A percentile compares a stretch with the other conserved stretches of the same genome.
Evolutionary conservation across 345 rosid genomes (phyloP).

Genomic region (Trapa bicornis): DNA sequence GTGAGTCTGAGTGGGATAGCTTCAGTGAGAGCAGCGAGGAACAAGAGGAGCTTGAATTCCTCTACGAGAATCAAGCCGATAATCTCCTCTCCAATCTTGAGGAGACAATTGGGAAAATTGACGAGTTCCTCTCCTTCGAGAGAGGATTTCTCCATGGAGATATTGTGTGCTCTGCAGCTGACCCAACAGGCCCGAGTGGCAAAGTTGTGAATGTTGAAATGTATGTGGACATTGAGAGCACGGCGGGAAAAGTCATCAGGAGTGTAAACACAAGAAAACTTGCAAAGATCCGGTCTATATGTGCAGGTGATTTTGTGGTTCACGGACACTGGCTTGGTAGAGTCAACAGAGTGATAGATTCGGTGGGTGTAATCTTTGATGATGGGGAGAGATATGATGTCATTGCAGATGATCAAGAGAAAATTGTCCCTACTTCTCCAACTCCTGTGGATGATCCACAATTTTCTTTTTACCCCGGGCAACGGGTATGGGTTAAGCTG

Average conservation of each 20-base stretch:
- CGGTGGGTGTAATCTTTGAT: conserved; percentile 46
- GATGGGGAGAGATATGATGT: conserved; percentile 67
- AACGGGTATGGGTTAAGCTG: conserved; percentile 52
- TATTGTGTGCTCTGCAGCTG: conserved; percentile 43
- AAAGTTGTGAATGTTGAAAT: conserved; percentile 46
- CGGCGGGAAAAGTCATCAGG: conserved; percentile 37
- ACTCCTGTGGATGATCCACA: conserved; percentile 58
- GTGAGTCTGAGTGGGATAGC: conserved; percentile 88
- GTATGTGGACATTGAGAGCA: conserved; percentile 52
- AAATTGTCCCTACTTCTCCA: conserved; percentile 44
- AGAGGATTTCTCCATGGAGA: conserved; percentile 64
- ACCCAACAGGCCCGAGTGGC: conserved; percentile 79
- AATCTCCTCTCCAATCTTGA: conserved; percentile 70
- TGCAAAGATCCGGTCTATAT: conserved; percentile 46
- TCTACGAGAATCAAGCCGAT: conserved; percentile 47
- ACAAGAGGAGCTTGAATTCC: conserved; percentile 46
- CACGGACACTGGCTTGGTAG: conserved; percentile 77
- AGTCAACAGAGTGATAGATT: conserved; percentile 51
- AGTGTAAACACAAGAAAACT: conserved; percentile 51
- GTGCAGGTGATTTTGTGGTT: conserved; percentile 67
- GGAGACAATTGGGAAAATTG: conserved; percentile 78
- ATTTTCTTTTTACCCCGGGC: conserved; percentile 69
- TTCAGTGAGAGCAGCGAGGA: conserved; percentile 73
- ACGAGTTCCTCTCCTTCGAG: conserved; percentile 79
- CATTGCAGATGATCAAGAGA: conserved; percentile 40